Base-by-base conservation (phyloP, 495 filamentous ascomycete species). In the Viridothelium virens region DNA sequence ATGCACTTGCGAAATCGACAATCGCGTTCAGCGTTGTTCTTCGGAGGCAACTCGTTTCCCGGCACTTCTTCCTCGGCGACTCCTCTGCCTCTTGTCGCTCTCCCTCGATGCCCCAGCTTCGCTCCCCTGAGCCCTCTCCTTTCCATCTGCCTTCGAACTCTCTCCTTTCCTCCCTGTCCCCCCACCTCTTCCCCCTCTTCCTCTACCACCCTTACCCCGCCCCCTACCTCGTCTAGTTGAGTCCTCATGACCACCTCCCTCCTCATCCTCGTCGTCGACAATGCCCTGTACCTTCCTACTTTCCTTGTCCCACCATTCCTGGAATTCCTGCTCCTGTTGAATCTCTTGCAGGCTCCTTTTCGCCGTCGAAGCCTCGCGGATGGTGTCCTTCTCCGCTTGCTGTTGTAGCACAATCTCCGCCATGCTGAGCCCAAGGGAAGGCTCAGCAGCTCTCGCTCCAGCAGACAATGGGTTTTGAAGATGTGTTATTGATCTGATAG, bases 291-390 rank as follows among this genome's bases (percentile, higher is more conserved):
- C 78, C 61, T 89, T 83, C 69, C 84, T 83, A 73, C 89, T 92
- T 74, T 98, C 94, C 65, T 88, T 84, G 68, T 97, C 92, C 94
- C 94, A 98, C 94, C 95, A 98, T 73, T 93, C 87, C 74, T 96
- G 90, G 76, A 98, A 98, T 41, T 91, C 90, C 74, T 98, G 94
- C 74, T 98, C 94, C 62, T 89, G 84, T 73, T 98, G 95, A 69
- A 98, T 98, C 48, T 97, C 94, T 71, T 93, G 84, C 48, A 98
- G 75, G 66, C 87, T 91, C 50, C 93, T 83, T 74, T 95, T 96
- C 2, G 89, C 88, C 0, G 82, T 85, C 12, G 80, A 80, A n/a
- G 90, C 90, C 76, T 96, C 92, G 48, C 84, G 86, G 67, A 94
- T 84, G 62, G 85, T 81, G 66, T 92, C 85, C 70, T 97, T 94